Percentiles rank a stretch among this genome's conserved stretches.
Evolutionary conservation across 768 basidiomycete species (phyloP).

Genomic region (Lactifluus echinatus): DNA sequence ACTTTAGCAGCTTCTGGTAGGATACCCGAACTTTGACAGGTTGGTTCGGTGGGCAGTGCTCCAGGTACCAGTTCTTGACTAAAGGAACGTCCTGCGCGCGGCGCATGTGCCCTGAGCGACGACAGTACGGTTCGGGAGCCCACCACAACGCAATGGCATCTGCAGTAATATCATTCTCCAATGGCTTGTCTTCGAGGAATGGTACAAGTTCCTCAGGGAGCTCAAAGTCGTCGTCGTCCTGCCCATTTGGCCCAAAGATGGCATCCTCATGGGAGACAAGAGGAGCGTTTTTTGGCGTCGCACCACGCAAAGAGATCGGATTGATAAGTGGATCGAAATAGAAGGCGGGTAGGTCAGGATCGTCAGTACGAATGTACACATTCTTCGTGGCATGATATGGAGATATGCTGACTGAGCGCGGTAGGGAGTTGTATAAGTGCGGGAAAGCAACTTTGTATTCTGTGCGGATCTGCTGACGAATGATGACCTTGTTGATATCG

Average conservation of each 20-base stretch:
- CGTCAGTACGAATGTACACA: conserved; percentile 97
- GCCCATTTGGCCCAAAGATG: conserved; percentile 84
- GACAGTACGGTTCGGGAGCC: conserved; percentile 94
- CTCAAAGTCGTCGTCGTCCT: conserved; percentile 82
- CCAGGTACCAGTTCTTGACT: conserved; percentile 97
- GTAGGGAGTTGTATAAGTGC: conserved; percentile 96
- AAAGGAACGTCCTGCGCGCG: conserved; percentile 93
- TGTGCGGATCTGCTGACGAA: conserved; percentile 95
- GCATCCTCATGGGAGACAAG: conserved; percentile 82
- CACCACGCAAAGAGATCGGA: conserved; percentile 87
- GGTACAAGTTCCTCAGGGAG: conserved; percentile 70
- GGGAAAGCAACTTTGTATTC: conserved; percentile 99
- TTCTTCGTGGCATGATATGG: conserved; percentile 93
- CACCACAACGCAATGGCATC: conserved; percentile 98
- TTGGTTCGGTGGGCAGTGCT: conserved; percentile 94
- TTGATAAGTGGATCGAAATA: conserved; percentile 99
- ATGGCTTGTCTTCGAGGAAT: conserved; percentile 68
- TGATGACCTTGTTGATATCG: conserved; percentile 99
- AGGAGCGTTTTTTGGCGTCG: conserved; percentile 73
- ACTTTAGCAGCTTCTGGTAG: conserved; percentile 96
- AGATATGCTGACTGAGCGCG: conserved; percentile 87
- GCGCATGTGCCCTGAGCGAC: conserved; percentile 86
- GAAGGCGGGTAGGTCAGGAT: conserved; percentile 98
- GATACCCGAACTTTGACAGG: conserved; percentile 98
- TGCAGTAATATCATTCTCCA: conserved; percentile 88